A percentile compares a stretch with the other conserved stretches of the same genome.
These are phyloP conservation scores for Phylloporus sp. DNA, from an alignment of 768 basidiomycete species.

Conservation along the genomic window DNA sequence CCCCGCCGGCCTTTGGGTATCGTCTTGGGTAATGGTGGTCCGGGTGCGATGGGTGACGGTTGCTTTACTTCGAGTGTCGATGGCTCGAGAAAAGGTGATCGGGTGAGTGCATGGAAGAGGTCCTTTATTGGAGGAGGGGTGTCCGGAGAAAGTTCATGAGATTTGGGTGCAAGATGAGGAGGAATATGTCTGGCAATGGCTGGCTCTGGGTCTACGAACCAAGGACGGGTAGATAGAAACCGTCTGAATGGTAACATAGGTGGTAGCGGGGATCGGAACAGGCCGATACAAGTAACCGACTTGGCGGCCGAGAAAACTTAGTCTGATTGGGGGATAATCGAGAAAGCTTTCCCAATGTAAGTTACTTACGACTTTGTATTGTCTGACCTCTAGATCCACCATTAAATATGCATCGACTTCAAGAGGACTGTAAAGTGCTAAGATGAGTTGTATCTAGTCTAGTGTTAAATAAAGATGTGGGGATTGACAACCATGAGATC, in stretches of 20 bases:
- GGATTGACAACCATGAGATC: constrained; percentile 14
- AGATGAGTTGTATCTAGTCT: constrained; percentile 9
- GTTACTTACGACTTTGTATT: too few relatives aligned
- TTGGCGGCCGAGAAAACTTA: too few relatives aligned
- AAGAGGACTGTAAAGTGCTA: not conserved
- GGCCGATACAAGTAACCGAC: constrained; percentile 17
- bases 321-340: too few relatives aligned
- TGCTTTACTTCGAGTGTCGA: constrained; percentile 51
- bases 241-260: constrained; percentile 3
- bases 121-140: constrained; percentile 49
- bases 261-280: constrained; percentile 9
- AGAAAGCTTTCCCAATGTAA: too few relatives aligned
- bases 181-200: constrained; percentile 18
- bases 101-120: constrained; percentile 53
- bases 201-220: constrained; percentile 62
- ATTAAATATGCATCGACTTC: not conserved
- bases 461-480: constrained; percentile 3
- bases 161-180: constrained; percentile 23
- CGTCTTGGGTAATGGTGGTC: constrained; percentile 56
- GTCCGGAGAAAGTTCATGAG: constrained; percentile 41
- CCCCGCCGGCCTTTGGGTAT: constrained; percentile 60
- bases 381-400: too few relatives aligned
- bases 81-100: constrained; percentile 68
- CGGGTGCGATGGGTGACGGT: constrained; percentile 47
- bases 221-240: constrained; percentile 39